Percentiles rank a stretch among this genome's conserved stretches.
phyloP scores from a whole-genome alignment of 2,329 filamentous ascomycete species.

The Beauveria sp. region DNA sequence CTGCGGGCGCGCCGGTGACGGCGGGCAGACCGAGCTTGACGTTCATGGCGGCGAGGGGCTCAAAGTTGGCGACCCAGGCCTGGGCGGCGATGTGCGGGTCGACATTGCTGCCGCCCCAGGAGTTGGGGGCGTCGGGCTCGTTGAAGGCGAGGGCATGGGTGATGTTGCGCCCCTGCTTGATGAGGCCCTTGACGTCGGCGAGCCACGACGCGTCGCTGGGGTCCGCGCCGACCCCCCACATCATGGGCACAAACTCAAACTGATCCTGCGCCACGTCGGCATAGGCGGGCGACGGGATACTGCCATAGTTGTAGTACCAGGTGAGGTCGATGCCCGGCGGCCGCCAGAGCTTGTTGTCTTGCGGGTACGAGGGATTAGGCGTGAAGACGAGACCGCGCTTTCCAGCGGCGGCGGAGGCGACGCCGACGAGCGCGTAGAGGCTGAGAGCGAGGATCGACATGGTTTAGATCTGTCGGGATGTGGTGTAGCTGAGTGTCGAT shows the following conservation, averaged over 20 bases:
- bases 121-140: conserved; percentile 58
- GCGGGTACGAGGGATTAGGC: conserved; percentile 42
- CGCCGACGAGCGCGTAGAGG: conserved; percentile 16
- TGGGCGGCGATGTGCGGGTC: conserved; percentile 52
- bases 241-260: conserved; percentile 74
- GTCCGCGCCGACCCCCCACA: conserved; percentile 55
- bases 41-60: conserved; percentile 57
- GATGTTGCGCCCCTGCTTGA: conserved; percentile 48
- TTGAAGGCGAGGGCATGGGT: conserved; percentile 69
- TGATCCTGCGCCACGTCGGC: conserved; percentile 39
- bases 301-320: conserved; percentile 81
- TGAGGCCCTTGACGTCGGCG: conserved; percentile 46
- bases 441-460: conserved; percentile 8
- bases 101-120: conserved; percentile 56
- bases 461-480: background rate
- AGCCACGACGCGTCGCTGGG: conserved; percentile 53
- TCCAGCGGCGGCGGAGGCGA: conserved; percentile 29
- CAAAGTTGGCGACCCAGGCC: conserved; percentile 64
- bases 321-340: conserved; percentile 50
- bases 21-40: conserved; percentile 64
- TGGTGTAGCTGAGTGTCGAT: background rate
- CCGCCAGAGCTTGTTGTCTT: conserved; percentile 61
- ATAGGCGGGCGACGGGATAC: conserved; percentile 47
- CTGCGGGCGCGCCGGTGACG: conserved; percentile 53
- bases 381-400: conserved; percentile 72